These are phyloP conservation scores for Colletotrichum eleusines DNA, from an alignment of 2,329 filamentous ascomycete species.

Conservation along the genomic window DNA sequence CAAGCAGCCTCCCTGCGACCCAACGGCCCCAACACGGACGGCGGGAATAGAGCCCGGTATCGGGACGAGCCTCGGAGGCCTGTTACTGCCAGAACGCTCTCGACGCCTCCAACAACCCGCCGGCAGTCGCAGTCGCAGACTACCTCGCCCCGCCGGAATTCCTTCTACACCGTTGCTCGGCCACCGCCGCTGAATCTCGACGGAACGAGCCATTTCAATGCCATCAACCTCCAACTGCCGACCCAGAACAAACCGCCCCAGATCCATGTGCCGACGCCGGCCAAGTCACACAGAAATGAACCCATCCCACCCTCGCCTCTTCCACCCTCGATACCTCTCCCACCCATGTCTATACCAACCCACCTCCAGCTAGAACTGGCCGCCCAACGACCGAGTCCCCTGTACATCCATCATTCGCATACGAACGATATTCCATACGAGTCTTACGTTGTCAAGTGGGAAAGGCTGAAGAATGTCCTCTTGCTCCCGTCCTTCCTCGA, in stretches of 20 bases:
- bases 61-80: conserved; percentile 51
- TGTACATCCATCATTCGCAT: conserved; percentile 74
- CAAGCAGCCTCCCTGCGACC: conserved; percentile 46
- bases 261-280: conserved; percentile 53
- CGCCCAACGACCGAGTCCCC: conserved; percentile 70
- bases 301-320: conserved; percentile 61
- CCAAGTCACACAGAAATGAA: conserved; percentile 43
- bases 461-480: conserved; percentile 90
- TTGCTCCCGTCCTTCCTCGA: conserved; percentile 86
- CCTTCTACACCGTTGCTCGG: conserved; percentile 59
- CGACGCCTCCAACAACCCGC: conserved; percentile 64
- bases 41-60: conserved; percentile 44
- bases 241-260: conserved; percentile 36
- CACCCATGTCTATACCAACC: conserved; percentile 75
- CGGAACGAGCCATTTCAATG: conserved; percentile 28
- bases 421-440: conserved; percentile 80
- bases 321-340: conserved; percentile 68
- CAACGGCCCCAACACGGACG: conserved; percentile 47
- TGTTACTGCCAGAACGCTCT: conserved; percentile 59
- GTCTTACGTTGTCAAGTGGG: conserved; percentile 90
- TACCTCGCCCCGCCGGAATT: conserved; percentile 60
- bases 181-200: conserved; percentile 62
- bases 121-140: conserved; percentile 49
- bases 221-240: conserved; percentile 15
- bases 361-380: conserved; percentile 75